A percentile compares a stretch with the other conserved stretches of the same genome.
Conservation (phyloP, 371 early-diverging fungal species). For the Mortierella sp. region DNA sequence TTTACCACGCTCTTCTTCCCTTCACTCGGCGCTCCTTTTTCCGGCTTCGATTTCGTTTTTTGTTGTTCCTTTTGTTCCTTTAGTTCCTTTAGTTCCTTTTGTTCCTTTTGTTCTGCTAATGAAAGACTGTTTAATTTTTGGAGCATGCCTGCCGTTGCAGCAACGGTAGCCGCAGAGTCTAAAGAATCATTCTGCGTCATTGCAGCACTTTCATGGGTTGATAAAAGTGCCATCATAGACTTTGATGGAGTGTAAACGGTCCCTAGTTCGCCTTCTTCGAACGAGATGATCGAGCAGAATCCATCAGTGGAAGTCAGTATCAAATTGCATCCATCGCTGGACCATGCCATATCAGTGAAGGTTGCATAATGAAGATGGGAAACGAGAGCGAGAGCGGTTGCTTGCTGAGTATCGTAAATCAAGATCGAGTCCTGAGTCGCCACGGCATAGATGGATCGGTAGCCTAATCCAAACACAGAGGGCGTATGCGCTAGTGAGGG, state of each 20-base stretch:
- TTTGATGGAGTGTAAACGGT: constrained; percentile 50
- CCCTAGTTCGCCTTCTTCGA: constrained; percentile 75
- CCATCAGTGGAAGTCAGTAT: constrained; percentile 91
- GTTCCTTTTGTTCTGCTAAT: constrained; percentile 25
- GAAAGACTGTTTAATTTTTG: constrained; percentile 45
- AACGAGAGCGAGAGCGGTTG: constrained; percentile 77
- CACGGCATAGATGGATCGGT: constrained; percentile 88
- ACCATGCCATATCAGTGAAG: constrained; percentile 92
- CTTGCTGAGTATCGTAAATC: constrained; percentile 89
- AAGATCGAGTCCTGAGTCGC: constrained; percentile 88
- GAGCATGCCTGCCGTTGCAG: constrained; percentile 49
- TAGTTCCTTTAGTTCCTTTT: constrained; percentile 26
- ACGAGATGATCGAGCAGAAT: constrained; percentile 86
- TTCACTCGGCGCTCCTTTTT: constrained; percentile 17
- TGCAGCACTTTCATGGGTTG: constrained; percentile 5
- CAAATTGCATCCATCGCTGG: constrained; percentile 78
- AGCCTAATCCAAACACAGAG: constrained; percentile 68
- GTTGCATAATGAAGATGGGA: constrained; percentile 91
- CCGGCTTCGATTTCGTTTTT: constrained; percentile 30
- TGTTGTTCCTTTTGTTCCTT: constrained; percentile 25
- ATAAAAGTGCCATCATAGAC: constrained; percentile 28
- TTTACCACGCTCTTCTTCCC: constrained; percentile 27
- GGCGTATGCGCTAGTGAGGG: constrained; percentile 11
- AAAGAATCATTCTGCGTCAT: constrained; percentile 8
- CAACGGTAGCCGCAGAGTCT: constrained; percentile 34